Evolutionary conservation across 148 eudicot species (phyloP), one percentile per base, ranked within the genome.

Genomic region (Arctostaphylos glauca): DNA sequence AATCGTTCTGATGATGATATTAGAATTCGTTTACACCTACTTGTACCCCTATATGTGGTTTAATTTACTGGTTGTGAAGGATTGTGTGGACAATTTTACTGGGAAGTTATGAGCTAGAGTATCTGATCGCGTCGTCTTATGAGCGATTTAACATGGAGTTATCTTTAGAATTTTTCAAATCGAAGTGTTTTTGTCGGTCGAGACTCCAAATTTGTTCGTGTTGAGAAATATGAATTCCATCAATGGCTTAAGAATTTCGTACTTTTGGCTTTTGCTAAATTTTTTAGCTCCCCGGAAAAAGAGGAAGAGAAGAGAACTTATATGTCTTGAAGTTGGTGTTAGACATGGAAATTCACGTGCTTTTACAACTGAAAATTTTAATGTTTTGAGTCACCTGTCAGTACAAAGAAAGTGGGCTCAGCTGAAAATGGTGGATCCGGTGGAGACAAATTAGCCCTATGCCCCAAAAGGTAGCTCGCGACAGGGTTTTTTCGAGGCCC

Each of bases 11-110:
- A 31, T 19, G 12, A 3, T 73, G 6, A 7, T 19, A 46, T 19
- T 7, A 2, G 13, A 43, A 46, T 46, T 23, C 9, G 50, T 71
- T 43, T 71, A 38, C 48, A 1, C 18, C 0, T 5, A 41, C 46
- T 0, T 70, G 14, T 68, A 5, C 2, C n/a, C 48, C 10, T 12
- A 5, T 5, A 21, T 50, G 16, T 21, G 18, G 77, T 74, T 49
- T 49, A 6, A 9, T 76, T 41, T 4, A 12, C 71, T 66, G 71
- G 7, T 66, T 25, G 43, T 5, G 60, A 15, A 52, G 3, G n/a
- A 76, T 76, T 76, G 25, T 76, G 25, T 18, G 56, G 52, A 2
- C 60, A 76, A 25, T 76, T 76, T 76, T 25, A 52, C 60, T 6
- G 7, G n/a, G 79, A 53, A 23, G 41, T 76, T 1, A 25, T 31